Evolutionary conservation across 2,329 filamentous ascomycete genomes (phyloP).

Genomic region (Colletotrichum sp.): DNA sequence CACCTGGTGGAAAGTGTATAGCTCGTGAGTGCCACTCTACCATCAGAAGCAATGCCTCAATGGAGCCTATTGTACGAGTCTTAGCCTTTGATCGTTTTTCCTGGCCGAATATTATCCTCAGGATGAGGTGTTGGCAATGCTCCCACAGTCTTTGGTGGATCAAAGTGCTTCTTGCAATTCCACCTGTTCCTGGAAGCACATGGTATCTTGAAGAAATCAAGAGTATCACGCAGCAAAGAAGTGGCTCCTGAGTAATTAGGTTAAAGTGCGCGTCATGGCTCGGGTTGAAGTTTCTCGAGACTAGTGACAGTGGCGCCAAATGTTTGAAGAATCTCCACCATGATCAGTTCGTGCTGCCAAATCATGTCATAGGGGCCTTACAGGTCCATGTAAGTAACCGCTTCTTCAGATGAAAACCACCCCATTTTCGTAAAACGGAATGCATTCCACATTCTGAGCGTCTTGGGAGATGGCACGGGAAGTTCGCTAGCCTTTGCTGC

Average conservation of each 20-base stretch:
- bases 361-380: constrained; percentile 34
- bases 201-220: constrained; percentile 61
- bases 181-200: constrained; percentile 42
- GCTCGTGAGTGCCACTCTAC: constrained; percentile 62
- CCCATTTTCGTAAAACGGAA: constrained; percentile 58
- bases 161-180: constrained; percentile 54
- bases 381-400: constrained; percentile 56
- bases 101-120: constrained; percentile 58
- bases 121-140: constrained; percentile 57
- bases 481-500: neutral
- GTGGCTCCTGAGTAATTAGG: constrained; percentile 55
- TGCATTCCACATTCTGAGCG: constrained; percentile 18
- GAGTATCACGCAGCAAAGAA: constrained; percentile 57
- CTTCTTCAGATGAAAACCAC: constrained; percentile 59
- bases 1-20: constrained; percentile 56
- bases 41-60: constrained; percentile 58
- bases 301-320: constrained; percentile 54
- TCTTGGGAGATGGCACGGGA: neutral
- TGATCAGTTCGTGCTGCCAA: constrained; percentile 22
- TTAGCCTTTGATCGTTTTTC: constrained; percentile 56
- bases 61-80: constrained; percentile 52
- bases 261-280: constrained; percentile 51
- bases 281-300: constrained; percentile 53
- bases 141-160: constrained; percentile 60
- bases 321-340: constrained; percentile 51